phyloP scores from a whole-genome alignment of 2,329 filamentous ascomycete genomes.

The Talaromyces sp. region DNA sequence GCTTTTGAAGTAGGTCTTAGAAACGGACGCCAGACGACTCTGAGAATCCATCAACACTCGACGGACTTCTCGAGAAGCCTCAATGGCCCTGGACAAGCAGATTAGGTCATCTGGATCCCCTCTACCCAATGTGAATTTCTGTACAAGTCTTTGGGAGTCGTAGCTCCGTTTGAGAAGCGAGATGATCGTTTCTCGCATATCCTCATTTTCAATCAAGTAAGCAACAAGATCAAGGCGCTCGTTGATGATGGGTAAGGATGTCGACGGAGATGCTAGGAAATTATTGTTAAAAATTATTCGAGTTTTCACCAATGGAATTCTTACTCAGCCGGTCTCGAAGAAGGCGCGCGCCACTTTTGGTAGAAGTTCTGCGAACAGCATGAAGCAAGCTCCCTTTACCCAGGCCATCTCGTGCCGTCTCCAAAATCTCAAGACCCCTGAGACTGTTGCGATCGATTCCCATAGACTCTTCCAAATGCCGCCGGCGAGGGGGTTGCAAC shows the following conservation, averaged over 20 bases:
- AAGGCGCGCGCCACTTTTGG: slow-evolving; percentile 81
- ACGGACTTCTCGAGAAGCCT: slow-evolving; percentile 62
- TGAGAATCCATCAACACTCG: slow-evolving; percentile 22
- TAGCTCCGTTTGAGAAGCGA: slow-evolving; percentile 67
- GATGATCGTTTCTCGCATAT: slow-evolving; percentile 65
- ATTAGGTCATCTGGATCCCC: slow-evolving; percentile 91
- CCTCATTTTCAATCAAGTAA: slow-evolving; percentile 60
- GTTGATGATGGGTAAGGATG: slow-evolving; percentile 74
- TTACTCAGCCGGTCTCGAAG: slow-evolving; percentile 76
- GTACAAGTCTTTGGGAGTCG: slow-evolving; percentile 83
- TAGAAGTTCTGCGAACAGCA: slow-evolving; percentile 82
- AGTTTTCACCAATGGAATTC: slow-evolving; percentile 13
- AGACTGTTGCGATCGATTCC: slow-evolving; percentile 88
- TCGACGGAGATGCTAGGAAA: slow-evolving; percentile 67
- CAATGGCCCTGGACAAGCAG: slow-evolving; percentile 73
- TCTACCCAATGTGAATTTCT: slow-evolving; percentile 87
- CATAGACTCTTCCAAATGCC: slow-evolving; percentile 73
- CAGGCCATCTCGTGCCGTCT: slow-evolving; percentile 73
- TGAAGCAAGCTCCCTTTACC: slow-evolving; percentile 83
- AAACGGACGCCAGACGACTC: slow-evolving; percentile 13
- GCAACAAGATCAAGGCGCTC: slow-evolving; percentile 76
- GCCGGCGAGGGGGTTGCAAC: slow-evolving; percentile 73
- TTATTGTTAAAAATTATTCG: slow-evolving; percentile 13
- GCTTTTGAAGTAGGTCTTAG: slow-evolving; percentile 26
- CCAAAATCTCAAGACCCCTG: slow-evolving; percentile 79